Percentiles rank a stretch among this genome's conserved stretches.
Evolutionary conservation across 129 eudicot species (phyloP).

Genomic region (Artemisia tridentata): DNA sequence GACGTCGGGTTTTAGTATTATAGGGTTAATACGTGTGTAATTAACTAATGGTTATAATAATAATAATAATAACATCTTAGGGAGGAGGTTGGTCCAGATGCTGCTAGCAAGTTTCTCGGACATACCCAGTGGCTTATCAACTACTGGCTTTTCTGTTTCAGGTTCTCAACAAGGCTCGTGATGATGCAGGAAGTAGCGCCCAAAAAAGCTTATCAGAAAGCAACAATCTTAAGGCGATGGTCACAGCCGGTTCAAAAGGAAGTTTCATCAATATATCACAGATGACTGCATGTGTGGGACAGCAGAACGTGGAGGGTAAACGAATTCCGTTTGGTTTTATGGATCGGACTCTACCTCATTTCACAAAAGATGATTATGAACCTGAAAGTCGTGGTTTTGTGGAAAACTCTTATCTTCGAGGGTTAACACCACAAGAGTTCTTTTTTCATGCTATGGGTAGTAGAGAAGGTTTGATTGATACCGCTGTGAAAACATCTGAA

Average conservation of each 20-base stretch:
- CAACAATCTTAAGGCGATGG: conserved; percentile 94
- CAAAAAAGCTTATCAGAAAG: conserved; percentile 75
- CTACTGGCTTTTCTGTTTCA: conserved; percentile 67
- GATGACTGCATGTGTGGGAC: conserved; percentile 99
- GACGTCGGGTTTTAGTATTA: too few relatives aligned
- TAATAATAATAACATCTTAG: conserved; percentile 21
- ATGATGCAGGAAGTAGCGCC: conserved; percentile 89
- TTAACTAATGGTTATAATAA: too few relatives aligned
- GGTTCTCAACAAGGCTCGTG: conserved; percentile 44
- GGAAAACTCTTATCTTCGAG: conserved; percentile 90
- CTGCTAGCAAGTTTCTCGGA: conserved; percentile 92
- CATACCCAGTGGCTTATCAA: conserved; percentile 99
- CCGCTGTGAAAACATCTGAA: conserved; percentile 98
- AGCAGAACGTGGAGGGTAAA: conserved; percentile 98
- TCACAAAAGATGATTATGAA: conserved; percentile 78
- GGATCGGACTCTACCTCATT: conserved; percentile 84
- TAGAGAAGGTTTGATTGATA: conserved; percentile 95
- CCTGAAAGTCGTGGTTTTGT: conserved; percentile 99
- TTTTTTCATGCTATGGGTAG: conserved; percentile 99
- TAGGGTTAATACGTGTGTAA: too few relatives aligned
- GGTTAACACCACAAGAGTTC: conserved; percentile 94
- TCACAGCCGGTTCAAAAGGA: conserved; percentile 98
- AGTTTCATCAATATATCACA: conserved; percentile 96
- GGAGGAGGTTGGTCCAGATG: conserved; percentile 99
- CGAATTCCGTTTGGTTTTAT: conserved; percentile 81